Percentiles rank a stretch among this genome's conserved stretches.
Conservation (phyloP, 352 stramenopile species). For the Pythium monospermum region DNA sequence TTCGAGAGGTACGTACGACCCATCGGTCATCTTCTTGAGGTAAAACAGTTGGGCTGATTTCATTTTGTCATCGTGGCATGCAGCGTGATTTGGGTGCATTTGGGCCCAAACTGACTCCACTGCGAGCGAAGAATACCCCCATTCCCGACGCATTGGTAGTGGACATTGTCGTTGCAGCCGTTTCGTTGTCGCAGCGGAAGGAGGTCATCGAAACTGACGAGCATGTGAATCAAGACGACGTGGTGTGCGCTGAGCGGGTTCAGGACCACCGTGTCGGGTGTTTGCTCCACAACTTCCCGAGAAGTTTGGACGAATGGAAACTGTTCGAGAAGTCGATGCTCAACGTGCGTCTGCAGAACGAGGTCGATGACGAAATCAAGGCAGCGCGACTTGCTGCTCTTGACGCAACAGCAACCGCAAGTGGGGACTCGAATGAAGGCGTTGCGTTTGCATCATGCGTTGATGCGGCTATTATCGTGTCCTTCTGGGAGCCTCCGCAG, state of each 20-base stretch:
- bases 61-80: not conserved
- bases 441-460: too few species aligned
- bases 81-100: conserved; percentile 51
- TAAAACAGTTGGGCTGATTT: too few species aligned
- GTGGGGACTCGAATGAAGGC: not conserved
- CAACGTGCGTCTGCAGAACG: not conserved
- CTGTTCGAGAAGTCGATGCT: conserved; percentile 39
- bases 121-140: conserved; percentile 42
- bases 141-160: conserved; percentile 39
- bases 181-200: conserved; percentile 14
- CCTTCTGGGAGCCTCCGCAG: not conserved
- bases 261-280: conserved; percentile 16
- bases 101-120: conserved; percentile 30
- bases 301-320: conserved; percentile 46
- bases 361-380: conserved; percentile 5
- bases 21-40: too few species aligned
- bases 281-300: conserved; percentile 56
- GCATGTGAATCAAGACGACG: not conserved
- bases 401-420: not conserved
- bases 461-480: conserved; percentile 1
- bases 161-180: conserved; percentile 41
- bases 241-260: not conserved
- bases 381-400: not conserved
- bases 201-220: not conserved
- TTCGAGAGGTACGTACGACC: conserved; percentile 57